Percentiles rank a stretch among this genome's conserved stretches.
Evolutionary conservation across 805 yeast species (phyloP).

Genomic region (Metschnikowia arizonensis): DNA sequence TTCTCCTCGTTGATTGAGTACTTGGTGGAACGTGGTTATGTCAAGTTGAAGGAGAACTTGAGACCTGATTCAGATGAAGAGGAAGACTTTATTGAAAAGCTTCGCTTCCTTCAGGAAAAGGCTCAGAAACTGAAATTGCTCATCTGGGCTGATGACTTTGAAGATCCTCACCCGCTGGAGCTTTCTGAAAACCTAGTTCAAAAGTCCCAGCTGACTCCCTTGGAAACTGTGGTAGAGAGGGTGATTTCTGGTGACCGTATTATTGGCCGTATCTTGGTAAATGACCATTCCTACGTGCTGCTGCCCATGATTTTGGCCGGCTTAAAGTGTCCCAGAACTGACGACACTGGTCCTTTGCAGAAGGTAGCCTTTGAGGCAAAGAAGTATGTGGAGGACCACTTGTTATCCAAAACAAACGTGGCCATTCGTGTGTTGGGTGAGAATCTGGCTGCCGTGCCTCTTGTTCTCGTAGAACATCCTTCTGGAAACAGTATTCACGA

Average conservation of each 20-base stretch:
- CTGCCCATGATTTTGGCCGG: conserved; percentile 71
- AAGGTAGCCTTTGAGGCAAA: conserved; percentile 60
- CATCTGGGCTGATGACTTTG: conserved; percentile 42
- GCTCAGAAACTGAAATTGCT: conserved; percentile 55
- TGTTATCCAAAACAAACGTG: conserved; percentile 52
- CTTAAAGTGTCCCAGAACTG: conserved; percentile 65
- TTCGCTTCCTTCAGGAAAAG: conserved; percentile 40
- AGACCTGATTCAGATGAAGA: conserved; percentile 34
- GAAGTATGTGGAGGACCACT: conserved; percentile 56
- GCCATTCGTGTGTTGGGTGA: conserved; percentile 57
- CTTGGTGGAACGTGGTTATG: conserved; percentile 55
- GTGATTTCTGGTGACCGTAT: conserved; percentile 77
- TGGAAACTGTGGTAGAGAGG: conserved; percentile 63
- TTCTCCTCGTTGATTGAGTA: conserved; percentile 56
- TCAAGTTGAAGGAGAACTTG: conserved; percentile 55
- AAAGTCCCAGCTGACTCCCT: conserved; percentile 38
- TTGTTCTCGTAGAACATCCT: conserved; percentile 61
- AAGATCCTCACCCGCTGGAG: conserved; percentile 20
- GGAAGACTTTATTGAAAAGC: conserved; percentile 36
- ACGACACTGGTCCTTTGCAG: conserved; percentile 34
- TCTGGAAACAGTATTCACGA: conserved; percentile 71
- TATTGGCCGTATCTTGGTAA: conserved; percentile 52
- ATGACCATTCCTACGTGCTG: conserved; percentile 49
- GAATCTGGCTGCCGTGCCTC: conserved; percentile 56
- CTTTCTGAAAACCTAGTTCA: conserved; percentile 32